These are phyloP conservation scores for Coelastrella sp. DNA, from an alignment of 139 green algal species.

Conservation along the genomic window DNA sequence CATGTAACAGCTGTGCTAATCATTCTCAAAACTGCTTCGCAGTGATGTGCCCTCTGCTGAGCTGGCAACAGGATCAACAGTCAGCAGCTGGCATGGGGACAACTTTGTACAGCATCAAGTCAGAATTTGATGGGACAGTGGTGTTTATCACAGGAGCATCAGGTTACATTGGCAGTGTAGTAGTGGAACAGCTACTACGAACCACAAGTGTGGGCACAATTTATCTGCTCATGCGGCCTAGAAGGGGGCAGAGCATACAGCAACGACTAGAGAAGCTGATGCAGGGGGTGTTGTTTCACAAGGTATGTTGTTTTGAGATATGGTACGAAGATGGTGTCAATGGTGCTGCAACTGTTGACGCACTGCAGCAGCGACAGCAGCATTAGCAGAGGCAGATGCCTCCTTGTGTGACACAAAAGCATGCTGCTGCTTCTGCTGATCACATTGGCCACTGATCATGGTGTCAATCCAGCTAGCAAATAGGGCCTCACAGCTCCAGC, in stretches of 20 bases:
- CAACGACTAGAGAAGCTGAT: constrained; percentile 39
- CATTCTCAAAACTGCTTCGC: background rate
- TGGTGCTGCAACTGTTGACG: background rate
- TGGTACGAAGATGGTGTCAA: background rate
- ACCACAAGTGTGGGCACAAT: constrained; percentile 49
- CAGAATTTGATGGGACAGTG: constrained; percentile 11
- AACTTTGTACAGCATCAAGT: constrained; percentile 18
- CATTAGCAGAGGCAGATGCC: background rate
- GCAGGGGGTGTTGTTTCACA: constrained; percentile 35
- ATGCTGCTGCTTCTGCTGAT: background rate
- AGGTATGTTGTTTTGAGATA: constrained; percentile 4
- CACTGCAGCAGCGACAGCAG: background rate
- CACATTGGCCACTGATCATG: background rate
- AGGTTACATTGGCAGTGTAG: constrained; percentile 63
- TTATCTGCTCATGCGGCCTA: constrained; percentile 49
- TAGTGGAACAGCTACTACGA: constrained; percentile 64
- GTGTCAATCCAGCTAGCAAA: background rate
- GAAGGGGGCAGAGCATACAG: constrained; percentile 13
- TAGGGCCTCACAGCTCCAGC: background rate
- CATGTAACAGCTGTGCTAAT: background rate
- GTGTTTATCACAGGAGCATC: constrained; percentile 55
- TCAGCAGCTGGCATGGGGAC: background rate
- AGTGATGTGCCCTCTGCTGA: background rate
- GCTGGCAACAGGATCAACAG: background rate
- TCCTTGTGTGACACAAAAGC: background rate